Conservation (phyloP, 2,329 filamentous ascomycete genomes). For the Pestalotiopsis sp. region DNA sequence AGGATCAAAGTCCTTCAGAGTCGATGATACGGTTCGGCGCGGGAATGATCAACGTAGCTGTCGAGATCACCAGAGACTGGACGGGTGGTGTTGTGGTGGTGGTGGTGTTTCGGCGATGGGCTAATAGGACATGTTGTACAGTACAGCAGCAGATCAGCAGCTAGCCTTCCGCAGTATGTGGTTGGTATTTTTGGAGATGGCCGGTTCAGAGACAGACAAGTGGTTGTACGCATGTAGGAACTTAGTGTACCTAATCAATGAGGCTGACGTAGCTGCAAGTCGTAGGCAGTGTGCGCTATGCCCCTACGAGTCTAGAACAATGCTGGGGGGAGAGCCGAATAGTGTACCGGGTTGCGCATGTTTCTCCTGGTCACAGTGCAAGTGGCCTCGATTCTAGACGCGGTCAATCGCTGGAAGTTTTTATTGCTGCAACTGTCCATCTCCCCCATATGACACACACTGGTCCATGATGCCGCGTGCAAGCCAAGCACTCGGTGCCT, state of each 20-base stretch:
- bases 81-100: background rate
- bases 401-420: background rate
- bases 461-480: no score
- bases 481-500: background rate
- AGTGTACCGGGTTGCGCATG: background rate
- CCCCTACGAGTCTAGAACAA: background rate
- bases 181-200: background rate
- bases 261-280: slow-evolving; percentile 13
- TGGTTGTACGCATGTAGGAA: background rate
- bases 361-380: background rate
- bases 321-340: background rate
- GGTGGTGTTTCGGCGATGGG: slow-evolving; percentile 9
- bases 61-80: background rate
- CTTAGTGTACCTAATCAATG: slow-evolving; percentile 6
- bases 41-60: background rate
- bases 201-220: background rate
- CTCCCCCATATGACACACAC: no score
- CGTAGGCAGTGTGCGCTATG: background rate
- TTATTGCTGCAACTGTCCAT: no score
- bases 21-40: slow-evolving; percentile 16
- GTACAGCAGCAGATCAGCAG: slow-evolving; percentile 1
- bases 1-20: slow-evolving; percentile 28
- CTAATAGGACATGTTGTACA: slow-evolving; percentile 17
- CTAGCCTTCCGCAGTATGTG: slow-evolving; percentile 4
- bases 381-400: background rate